Conservation (phyloP, 176 grass and related monocot species). For the Phoenix dactylifera region DNA sequence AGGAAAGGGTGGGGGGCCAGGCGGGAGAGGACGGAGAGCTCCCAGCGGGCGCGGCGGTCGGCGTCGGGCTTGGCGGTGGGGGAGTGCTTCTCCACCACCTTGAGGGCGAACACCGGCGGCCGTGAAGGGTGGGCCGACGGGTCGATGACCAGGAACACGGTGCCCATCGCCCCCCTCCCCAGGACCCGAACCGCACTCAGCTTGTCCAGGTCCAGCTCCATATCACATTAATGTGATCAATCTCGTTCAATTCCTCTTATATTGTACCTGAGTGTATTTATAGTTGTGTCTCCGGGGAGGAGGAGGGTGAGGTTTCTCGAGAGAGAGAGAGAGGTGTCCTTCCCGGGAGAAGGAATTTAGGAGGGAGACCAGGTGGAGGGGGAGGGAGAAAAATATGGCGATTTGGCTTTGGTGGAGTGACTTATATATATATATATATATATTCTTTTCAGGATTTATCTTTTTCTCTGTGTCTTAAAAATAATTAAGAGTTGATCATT, state of each 20-base stretch:
- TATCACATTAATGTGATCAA: constrained; percentile 1
- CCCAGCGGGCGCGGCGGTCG: constrained; percentile 72
- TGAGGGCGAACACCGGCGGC: constrained; percentile 57
- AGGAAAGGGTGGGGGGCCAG: constrained; percentile 67
- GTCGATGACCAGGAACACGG: constrained; percentile 72
- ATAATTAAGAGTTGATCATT: too few relatives aligned
- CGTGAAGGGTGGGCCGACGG: background rate
- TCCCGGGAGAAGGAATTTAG: too few relatives aligned
- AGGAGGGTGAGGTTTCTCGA: too few relatives aligned
- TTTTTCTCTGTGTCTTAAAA: too few relatives aligned
- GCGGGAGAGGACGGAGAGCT: constrained; percentile 56
- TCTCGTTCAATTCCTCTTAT: background rate
- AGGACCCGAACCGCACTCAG: constrained; percentile 68
- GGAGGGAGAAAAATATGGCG: too few relatives aligned
- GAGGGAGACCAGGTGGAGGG: too few relatives aligned
- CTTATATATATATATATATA: too few relatives aligned
- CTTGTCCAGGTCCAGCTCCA: constrained; percentile 89
- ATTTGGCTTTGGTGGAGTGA: too few relatives aligned
- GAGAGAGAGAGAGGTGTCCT: too few relatives aligned
- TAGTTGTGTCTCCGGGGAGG: too few relatives aligned
- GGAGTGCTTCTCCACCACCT: constrained; percentile 74
- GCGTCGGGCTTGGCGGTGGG: constrained; percentile 37
- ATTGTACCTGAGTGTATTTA: too few relatives aligned
- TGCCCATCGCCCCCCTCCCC: constrained; percentile 90
- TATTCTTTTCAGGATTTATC: too few relatives aligned